A percentile compares a stretch with the other conserved stretches of the same genome.
Conservation (phyloP, 352 stramenopile species). For the Pythium periplocum region DNA sequence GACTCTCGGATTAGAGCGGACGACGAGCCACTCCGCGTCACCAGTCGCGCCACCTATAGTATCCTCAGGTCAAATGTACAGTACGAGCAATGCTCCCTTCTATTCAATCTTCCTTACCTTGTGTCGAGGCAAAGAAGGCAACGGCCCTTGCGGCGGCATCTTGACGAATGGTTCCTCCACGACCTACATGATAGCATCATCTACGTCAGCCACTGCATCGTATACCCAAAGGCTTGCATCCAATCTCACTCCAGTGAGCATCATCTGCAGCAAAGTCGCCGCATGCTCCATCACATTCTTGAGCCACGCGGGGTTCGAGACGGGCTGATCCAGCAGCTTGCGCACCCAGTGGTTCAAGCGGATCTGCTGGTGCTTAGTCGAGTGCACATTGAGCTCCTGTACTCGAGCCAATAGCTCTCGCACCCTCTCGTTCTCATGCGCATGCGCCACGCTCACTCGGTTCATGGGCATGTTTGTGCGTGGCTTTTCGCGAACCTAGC, state of each 20-base stretch:
- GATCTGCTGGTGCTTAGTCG: constrained; percentile 55
- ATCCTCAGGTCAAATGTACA: not conserved
- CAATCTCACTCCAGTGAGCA: constrained; percentile 36
- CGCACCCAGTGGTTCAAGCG: constrained; percentile 51
- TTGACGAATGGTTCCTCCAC: constrained; percentile 54
- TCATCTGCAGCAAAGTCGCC: constrained; percentile 42
- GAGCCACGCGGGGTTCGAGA: constrained; percentile 45
- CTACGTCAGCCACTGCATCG: not conserved
- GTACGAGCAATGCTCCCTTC: not conserved
- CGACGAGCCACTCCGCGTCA: too few species aligned
- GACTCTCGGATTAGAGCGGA: too few species aligned
- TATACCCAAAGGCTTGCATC: not conserved
- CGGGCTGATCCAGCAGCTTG: constrained; percentile 50
- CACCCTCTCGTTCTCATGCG: constrained; percentile 21
- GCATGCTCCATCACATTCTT: constrained; percentile 53
- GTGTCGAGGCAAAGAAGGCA: constrained; percentile 41
- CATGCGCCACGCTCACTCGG: constrained; percentile 3
- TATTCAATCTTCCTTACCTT: constrained; percentile 18
- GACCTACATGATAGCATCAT: constrained; percentile 13
- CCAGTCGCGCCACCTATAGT: too few species aligned
- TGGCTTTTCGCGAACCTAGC: too few species aligned
- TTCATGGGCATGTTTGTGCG: too few species aligned
- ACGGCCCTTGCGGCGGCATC: constrained; percentile 54
- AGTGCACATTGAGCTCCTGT: constrained; percentile 28
- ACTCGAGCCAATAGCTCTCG: constrained; percentile 30